Evolutionary conservation across 2,329 filamentous ascomycete species (phyloP), one percentile per base, ranked within the genome.

Genomic region (Calycina marina): DNA sequence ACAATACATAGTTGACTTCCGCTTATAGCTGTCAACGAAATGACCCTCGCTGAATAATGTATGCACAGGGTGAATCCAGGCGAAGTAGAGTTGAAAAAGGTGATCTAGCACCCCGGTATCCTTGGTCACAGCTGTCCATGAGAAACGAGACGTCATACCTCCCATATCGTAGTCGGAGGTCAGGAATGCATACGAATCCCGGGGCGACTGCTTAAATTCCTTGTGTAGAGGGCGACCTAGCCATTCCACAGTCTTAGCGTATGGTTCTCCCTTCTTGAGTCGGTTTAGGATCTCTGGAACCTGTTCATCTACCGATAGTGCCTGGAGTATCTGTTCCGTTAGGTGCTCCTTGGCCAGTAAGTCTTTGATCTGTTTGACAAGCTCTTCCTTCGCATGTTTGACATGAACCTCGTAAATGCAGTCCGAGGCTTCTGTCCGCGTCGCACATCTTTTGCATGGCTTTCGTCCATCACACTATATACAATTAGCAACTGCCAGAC

Each of bases 11-110:
- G 35, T 25, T 6, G 37, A 41, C 17, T 44, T 33, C n/a, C 20
- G 30, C 20, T 34, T 38, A 34, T 48, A 52, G 31, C 42, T 43
- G 6, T 49, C 35, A 6, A 44, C 39, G 31, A 55, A 54, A 30
- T 39, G 41, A 10, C 43, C 42, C 29, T 53, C 50, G 20, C 40
- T 45, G 36, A 55, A 53, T 22, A 53, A 30, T 13, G 49, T 51
- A 31, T 53, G 47, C n/a, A 53, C 45, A 3, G 52, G 51, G 37
- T 55, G 52, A 4, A 54, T 37, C 51, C 51, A 55, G 10, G 48
- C 41, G 36, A 55, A 55, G 31, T 53, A 55, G 10, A 55, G 37
- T 18, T 47, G 41, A 28, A 55, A 48, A 2, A 55, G 35, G 31
- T 54, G 52, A 14, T 53, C 37, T 14, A 53, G 26, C 10, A 51